Evolutionary conservation across 2,329 filamentous ascomycete species (phyloP).

Genomic region (Paecilomyces formosus): DNA sequence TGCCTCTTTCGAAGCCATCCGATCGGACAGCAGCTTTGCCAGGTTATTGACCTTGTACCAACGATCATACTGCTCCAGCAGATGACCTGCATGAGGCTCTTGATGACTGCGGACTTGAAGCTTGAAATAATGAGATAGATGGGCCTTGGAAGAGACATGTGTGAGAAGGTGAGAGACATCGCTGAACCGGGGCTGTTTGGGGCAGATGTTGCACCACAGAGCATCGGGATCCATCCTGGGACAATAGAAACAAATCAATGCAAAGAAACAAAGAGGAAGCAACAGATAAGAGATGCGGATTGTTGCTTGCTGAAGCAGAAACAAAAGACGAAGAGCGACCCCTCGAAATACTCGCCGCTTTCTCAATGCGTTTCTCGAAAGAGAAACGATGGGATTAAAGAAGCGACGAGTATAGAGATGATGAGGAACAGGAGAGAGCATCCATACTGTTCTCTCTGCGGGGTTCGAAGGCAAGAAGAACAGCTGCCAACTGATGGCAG

Average conservation of each 20-base stretch:
- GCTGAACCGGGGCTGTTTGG: conserved; percentile 71
- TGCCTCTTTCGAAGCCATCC: conserved; percentile 68
- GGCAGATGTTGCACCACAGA: conserved; percentile 76
- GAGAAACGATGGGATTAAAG: conserved; percentile 9
- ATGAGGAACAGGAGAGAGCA: not conserved
- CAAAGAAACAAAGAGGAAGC: conserved; percentile 10
- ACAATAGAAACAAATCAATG: conserved; percentile 6
- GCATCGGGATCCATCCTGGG: conserved; percentile 47
- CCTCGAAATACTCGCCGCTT: conserved; percentile 12
- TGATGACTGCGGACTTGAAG: conserved; percentile 64
- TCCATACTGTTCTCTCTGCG: not conserved
- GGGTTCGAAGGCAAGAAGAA: not conserved
- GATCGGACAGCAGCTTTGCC: conserved; percentile 65
- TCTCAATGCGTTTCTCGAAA: conserved; percentile 4
- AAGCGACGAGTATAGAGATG: conserved; percentile 13
- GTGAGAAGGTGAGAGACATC: conserved; percentile 89
- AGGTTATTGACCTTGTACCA: conserved; percentile 73
- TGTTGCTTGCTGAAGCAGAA: conserved; percentile 14
- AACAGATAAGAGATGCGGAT: conserved; percentile 18
- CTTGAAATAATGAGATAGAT: conserved; percentile 77
- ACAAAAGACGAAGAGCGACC: conserved; percentile 12
- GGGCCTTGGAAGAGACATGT: conserved; percentile 87
- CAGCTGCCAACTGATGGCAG: not conserved
- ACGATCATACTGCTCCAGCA: conserved; percentile 61
- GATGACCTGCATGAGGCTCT: conserved; percentile 56